Percentiles rank a stretch among this genome's conserved stretches.
These are phyloP conservation scores for Bauhinia variegata DNA, from an alignment of 306 rosid genomes.

Conservation along the genomic window DNA sequence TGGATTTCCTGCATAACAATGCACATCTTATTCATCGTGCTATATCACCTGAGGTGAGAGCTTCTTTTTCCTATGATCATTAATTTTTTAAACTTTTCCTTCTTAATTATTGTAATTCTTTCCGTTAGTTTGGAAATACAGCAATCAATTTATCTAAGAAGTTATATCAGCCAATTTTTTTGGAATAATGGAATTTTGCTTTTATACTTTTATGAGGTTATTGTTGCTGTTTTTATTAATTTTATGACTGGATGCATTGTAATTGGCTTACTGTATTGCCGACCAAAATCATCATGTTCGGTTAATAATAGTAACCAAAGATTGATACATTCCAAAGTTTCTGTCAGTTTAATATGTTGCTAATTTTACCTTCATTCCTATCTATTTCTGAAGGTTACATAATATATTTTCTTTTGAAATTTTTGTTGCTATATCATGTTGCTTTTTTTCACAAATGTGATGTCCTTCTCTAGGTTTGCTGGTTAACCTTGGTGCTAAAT, in stretches of 20 bases:
- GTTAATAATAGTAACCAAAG: not conserved
- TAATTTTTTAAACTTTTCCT: not conserved
- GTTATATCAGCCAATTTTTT: not conserved
- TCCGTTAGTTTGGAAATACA: slow-evolving; percentile 16
- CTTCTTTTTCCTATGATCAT: not conserved
- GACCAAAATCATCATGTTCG: not conserved
- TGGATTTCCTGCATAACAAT: slow-evolving; percentile 90
- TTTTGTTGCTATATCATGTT: slow-evolving; percentile 1
- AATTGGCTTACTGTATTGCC: not conserved
- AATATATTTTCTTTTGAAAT: slow-evolving; percentile 1
- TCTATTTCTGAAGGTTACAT: slow-evolving; percentile 12
- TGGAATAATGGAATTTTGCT: not conserved
- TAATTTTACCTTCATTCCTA: slow-evolving; percentile 2
- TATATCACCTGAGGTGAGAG: slow-evolving; percentile 85
- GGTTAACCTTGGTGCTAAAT: not conserved
- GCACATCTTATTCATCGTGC: slow-evolving; percentile 91
- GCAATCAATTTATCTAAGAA: slow-evolving; percentile 6
- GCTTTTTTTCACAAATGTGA: not conserved
- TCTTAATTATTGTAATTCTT: not conserved
- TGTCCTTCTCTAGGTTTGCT: not conserved
- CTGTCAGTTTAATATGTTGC: not conserved
- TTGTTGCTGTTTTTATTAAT: not conserved
- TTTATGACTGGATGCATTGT: not conserved
- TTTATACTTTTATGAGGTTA: not conserved
- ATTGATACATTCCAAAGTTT: not conserved